These are phyloP conservation scores for Auriscalpium vulgare DNA, from an alignment of 768 basidiomycete species.

Conservation along the genomic window DNA sequence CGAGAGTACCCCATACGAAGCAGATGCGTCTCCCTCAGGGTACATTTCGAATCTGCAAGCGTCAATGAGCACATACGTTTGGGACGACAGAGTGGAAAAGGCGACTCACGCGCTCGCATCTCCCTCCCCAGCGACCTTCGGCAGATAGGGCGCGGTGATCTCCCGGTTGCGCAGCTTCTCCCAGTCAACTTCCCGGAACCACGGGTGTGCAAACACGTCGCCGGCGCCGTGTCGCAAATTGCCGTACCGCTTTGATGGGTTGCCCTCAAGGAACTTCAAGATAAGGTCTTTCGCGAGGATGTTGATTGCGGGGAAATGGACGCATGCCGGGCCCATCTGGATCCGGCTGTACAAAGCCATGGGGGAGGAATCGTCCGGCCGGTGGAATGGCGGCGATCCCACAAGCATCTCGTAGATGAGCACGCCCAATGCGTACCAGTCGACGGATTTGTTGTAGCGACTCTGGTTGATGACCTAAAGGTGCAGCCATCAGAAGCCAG, in stretches of 20 bases:
- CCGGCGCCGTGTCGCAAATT: conserved; percentile 83
- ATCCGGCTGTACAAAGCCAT: conserved; percentile 91
- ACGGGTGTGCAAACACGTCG: conserved; percentile 88
- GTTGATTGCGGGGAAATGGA: conserved; percentile 78
- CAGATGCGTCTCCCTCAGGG: conserved; percentile 62
- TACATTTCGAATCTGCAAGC: conserved; percentile 62
- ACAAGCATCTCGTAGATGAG: conserved; percentile 98
- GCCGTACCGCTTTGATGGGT: conserved; percentile 83
- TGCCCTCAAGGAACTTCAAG: conserved; percentile 80
- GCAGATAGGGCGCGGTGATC: conserved; percentile 93
- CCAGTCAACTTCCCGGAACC: conserved; percentile 96
- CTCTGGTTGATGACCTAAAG: conserved; percentile 66
- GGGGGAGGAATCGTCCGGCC: conserved; percentile 67
- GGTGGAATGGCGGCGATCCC: conserved; percentile 92
- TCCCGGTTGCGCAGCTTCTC: conserved; percentile 69
- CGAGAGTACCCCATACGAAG: conserved; percentile 49
- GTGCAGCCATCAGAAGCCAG: neutral
- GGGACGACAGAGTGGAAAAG: neutral
- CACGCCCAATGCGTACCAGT: conserved; percentile 98
- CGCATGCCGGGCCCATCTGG: conserved; percentile 58
- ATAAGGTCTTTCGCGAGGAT: conserved; percentile 82
- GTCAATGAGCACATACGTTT: neutral
- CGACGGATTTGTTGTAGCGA: conserved; percentile 92
- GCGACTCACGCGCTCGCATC: conserved; percentile 84
- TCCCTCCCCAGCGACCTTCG: conserved; percentile 85